Percentiles rank a stretch among this genome's conserved stretches.
phyloP scores from a whole-genome alignment of 2,329 filamentous ascomycete species.

The Endocalyx cinctus region DNA sequence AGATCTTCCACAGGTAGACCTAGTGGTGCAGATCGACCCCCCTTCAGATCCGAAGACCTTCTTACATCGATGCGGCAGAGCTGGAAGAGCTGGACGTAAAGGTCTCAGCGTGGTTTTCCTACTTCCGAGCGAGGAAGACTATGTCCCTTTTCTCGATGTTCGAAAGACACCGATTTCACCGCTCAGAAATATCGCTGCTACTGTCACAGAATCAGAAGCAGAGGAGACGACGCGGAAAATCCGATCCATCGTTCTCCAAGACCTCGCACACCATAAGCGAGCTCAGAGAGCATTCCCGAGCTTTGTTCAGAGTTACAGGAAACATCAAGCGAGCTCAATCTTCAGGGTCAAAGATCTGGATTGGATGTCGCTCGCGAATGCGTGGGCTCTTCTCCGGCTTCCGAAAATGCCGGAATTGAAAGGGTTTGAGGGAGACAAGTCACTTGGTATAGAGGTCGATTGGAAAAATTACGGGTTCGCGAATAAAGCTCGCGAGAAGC shows the following conservation, averaged over 20 bases:
- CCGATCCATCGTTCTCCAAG: slow-evolving; percentile 48
- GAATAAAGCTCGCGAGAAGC: slow-evolving; percentile 66
- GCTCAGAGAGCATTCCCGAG: slow-evolving; percentile 88
- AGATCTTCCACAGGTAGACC: slow-evolving; percentile 86
- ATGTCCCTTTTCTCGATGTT: slow-evolving; percentile 79
- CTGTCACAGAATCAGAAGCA: slow-evolving; percentile 59
- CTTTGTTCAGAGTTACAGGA: slow-evolving; percentile 87
- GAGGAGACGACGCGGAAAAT: slow-evolving; percentile 53
- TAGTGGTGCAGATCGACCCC: slow-evolving; percentile 83
- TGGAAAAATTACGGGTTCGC: slow-evolving; percentile 66
- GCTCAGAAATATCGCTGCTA: slow-evolving; percentile 53
- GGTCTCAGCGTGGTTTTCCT: slow-evolving; percentile 84
- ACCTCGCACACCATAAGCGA: slow-evolving; percentile 70
- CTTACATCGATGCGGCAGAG: slow-evolving; percentile 86
- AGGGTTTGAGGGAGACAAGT: slow-evolving; percentile 64
- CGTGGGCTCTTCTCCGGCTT: slow-evolving; percentile 81
- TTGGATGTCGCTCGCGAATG: slow-evolving; percentile 75
- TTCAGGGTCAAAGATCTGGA: slow-evolving; percentile 79
- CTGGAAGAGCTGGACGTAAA: slow-evolving; percentile 81
- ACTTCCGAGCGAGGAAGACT: slow-evolving; percentile 81
- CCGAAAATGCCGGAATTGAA: slow-evolving; percentile 92
- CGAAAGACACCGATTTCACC: slow-evolving; percentile 77
- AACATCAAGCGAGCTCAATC: slow-evolving; percentile 86
- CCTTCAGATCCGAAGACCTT: slow-evolving; percentile 89
- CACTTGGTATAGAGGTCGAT: slow-evolving; percentile 58